These are phyloP conservation scores for Haberlea rhodopensis DNA, from an alignment of 257 asterid species.

Conservation along the genomic window DNA sequence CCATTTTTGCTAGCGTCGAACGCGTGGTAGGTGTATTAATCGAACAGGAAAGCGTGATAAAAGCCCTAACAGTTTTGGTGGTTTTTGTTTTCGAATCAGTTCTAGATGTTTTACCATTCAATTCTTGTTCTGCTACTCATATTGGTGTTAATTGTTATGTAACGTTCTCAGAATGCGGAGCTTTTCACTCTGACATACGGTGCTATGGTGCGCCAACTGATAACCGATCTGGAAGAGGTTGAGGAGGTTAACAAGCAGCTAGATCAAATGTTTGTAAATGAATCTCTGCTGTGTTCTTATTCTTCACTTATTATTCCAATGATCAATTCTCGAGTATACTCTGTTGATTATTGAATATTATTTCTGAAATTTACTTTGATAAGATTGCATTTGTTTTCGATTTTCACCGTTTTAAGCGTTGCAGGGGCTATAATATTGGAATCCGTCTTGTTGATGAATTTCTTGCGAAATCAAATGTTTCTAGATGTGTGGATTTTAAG, in stretches of 20 bases:
- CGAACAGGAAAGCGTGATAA: not conserved
- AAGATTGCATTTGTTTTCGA: constrained; percentile 6
- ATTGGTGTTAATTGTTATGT: not conserved
- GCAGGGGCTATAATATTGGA: constrained; percentile 93
- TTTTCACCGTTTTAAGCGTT: constrained; percentile 18
- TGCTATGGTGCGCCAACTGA: constrained; percentile 89
- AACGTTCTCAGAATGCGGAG: constrained; percentile 67
- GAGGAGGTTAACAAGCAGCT: constrained; percentile 97
- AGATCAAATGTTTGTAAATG: constrained; percentile 68
- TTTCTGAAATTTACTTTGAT: not conserved
- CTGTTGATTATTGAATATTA: not conserved
- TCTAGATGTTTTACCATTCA: not conserved
- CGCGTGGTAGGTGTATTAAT: constrained; percentile 41
- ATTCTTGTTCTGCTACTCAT: not conserved
- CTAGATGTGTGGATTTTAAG: constrained; percentile 88
- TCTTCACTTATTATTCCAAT: not conserved
- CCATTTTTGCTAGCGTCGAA: constrained; percentile 53
- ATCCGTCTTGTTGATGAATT: constrained; percentile 85
- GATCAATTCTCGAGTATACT: not conserved
- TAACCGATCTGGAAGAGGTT: constrained; percentile 97
- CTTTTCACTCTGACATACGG: constrained; percentile 90
- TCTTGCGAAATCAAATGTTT: constrained; percentile 82
- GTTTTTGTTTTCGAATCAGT: not conserved
- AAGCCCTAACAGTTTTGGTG: not conserved
- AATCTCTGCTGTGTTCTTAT: not conserved